A percentile compares a stretch with the other conserved stretches of the same genome.
phyloP scores from a whole-genome alignment of 2,329 filamentous ascomycete species.

The Teratosphaeriaceae sp. region DNA sequence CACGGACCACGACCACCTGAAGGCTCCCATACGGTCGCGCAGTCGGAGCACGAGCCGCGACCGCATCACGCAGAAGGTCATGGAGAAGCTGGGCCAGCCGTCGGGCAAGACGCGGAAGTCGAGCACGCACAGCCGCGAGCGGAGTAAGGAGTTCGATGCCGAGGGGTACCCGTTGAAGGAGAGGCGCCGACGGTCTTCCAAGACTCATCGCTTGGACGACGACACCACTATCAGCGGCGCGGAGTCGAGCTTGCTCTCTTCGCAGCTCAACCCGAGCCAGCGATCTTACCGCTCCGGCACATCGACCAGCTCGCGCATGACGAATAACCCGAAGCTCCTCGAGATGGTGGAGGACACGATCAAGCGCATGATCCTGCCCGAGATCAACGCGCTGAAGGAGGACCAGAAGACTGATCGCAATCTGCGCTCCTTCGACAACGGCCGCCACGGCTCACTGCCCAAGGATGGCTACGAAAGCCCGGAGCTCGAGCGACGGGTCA shows the following conservation, averaged over 20 bases:
- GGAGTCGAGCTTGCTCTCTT: constrained; percentile 58
- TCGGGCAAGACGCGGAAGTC: constrained; percentile 36
- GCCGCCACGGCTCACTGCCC: constrained; percentile 51
- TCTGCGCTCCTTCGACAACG: constrained; percentile 60
- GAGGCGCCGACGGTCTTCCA: constrained; percentile 33
- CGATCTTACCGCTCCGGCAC: constrained; percentile 54
- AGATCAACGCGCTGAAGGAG: constrained; percentile 84
- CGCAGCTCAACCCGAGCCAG: constrained; percentile 47
- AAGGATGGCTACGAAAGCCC: constrained; percentile 41
- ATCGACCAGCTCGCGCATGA: constrained; percentile 64
- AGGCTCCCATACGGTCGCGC: constrained; percentile 51
- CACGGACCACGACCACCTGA: constrained; percentile 35
- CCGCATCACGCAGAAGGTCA: constrained; percentile 60
- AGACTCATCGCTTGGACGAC: constrained; percentile 48
- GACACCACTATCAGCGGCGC: constrained; percentile 41
- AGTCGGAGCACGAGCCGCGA: constrained; percentile 61
- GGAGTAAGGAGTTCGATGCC: constrained; percentile 29
- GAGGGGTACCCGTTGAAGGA: constrained; percentile 24
- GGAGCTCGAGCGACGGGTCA: constrained; percentile 46
- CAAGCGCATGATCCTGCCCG: constrained; percentile 78
- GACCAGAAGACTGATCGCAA: constrained; percentile 75
- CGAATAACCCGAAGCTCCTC: constrained; percentile 86
- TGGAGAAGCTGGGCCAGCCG: constrained; percentile 56
- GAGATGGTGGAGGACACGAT: constrained; percentile 93
- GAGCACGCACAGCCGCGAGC: constrained; percentile 19